Evolutionary conservation across 2,329 filamentous ascomycete genomes (phyloP), one percentile per base, ranked within the genome.

Genomic region (Thelonectria rubi): DNA sequence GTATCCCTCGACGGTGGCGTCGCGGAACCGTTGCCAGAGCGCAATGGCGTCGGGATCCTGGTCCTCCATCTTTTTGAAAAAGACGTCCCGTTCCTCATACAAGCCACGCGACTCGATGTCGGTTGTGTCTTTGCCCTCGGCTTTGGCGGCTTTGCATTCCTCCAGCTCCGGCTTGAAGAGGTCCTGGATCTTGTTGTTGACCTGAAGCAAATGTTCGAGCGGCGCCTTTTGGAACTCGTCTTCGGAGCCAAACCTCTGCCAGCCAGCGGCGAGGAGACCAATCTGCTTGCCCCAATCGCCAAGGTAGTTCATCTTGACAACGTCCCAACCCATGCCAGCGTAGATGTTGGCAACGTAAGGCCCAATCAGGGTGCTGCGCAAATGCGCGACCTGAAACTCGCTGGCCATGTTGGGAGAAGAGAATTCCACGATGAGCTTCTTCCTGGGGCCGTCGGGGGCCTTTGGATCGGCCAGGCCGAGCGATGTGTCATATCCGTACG

Each of bases 231-330:
- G 74, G 15, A 92, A 80, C 65, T 85, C 82, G 21, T 88, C 84
- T 66, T 91, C 88, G 5, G 81, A 86, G 2, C 89, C 90, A 65
- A 88, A 91, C 58, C 83, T 82, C 64, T 88, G 79, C 75, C 88
- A 92, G 0, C 88, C 90, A 12, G 90, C 81, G 1, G 87, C 87
- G 26, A 92, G 78, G 0, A 92, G 81, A 39, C 82, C 82, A 17
- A 82, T 88, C 68, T 90, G 88, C 75, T 90, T 90, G 2, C 90
- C 90, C 89, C 90, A 92, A 69, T 92, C 90, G 5, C 90, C 90
- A 0, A 92, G 79, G 69, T 91, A 92, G 74, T 92, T 92, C 80
- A 91, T 85, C 24, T 86, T 82, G 26, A 86, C 75, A 1, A 91
- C 88, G 7, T 91, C 84, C 87, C 88, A 91, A 5, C 89, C 90